A percentile compares a stretch with the other conserved stretches of the same genome.
phyloP scores from a whole-genome alignment of 352 stramenopile species.

The Globisporangium spiculum region DNA sequence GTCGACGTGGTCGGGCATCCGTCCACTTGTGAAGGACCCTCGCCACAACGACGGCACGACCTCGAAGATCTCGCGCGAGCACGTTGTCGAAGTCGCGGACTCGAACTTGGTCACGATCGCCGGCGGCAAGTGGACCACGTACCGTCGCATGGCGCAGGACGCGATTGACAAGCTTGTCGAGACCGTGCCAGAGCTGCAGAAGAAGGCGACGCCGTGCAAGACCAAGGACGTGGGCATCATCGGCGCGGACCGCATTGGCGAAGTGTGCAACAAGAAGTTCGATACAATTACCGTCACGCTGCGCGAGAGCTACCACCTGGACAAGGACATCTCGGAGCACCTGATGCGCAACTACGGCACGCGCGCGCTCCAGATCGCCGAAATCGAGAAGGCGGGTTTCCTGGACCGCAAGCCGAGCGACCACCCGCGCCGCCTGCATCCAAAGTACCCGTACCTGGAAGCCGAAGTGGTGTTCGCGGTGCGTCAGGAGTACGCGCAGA shows the following conservation, averaged over 20 bases:
- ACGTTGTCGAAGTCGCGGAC: conserved; percentile 91
- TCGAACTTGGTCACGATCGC: conserved; percentile 94
- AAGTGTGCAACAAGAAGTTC: conserved; percentile 96
- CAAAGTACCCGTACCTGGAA: conserved; percentile 95
- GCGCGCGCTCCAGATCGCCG: conserved; percentile 92
- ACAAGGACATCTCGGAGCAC: conserved; percentile 94
- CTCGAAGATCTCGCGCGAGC: conserved; percentile 90
- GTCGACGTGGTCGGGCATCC: conserved; percentile 95
- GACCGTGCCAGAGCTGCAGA: conserved; percentile 68
- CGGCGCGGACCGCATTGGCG: conserved; percentile 87
- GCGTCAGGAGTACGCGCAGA: conserved; percentile 93
- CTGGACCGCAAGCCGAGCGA: conserved; percentile 81
- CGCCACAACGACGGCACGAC: conserved; percentile 80
- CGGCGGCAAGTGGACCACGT: conserved; percentile 97
- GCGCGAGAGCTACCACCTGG: conserved; percentile 91
- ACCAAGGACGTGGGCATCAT: conserved; percentile 85
- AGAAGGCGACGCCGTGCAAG: conserved; percentile 70
- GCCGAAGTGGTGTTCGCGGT: conserved; percentile 93
- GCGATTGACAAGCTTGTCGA: conserved; percentile 89
- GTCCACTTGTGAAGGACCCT: conserved; percentile 91
- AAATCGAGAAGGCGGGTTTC: conserved; percentile 88
- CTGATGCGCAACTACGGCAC: conserved; percentile 96
- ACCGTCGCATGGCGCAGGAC: conserved; percentile 95
- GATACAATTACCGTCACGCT: conserved; percentile 93
- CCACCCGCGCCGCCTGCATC: conserved; percentile 85